A percentile compares a stretch with the other conserved stretches of the same genome.
Evolutionary conservation across 257 asterid species (phyloP).

Genomic region (Plectranthus barbatus): DNA sequence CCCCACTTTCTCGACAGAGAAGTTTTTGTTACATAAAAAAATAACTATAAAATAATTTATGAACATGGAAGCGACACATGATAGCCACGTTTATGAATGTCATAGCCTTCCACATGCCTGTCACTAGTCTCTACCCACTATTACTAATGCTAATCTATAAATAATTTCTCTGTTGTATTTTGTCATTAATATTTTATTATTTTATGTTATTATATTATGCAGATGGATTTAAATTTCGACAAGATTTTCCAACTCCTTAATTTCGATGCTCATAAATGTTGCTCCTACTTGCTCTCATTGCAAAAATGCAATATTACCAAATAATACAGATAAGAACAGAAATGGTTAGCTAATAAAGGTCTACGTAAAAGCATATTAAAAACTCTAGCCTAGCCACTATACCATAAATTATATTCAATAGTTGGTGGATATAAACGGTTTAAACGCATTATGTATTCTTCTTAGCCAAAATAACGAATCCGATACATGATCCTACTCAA

Average conservation of each 20-base stretch:
- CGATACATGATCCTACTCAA: too few species aligned
- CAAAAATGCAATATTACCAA: neutral
- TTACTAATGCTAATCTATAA: neutral
- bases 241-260: too few species aligned
- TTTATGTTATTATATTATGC: too few species aligned
- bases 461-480: too few species aligned
- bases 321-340: neutral
- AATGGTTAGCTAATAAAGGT: too few species aligned
- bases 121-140: conserved; percentile 12
- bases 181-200: too few species aligned
- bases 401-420: too few species aligned
- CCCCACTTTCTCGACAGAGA: neutral
- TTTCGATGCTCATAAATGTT: neutral
- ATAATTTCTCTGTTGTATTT: too few species aligned
- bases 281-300: neutral
- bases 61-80: conserved; percentile 16
- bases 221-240: too few species aligned
- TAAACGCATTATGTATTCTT: too few species aligned
- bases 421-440: too few species aligned
- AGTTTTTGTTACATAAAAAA: neutral
- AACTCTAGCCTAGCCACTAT: too few species aligned
- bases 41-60: neutral
- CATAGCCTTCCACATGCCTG: conserved; percentile 22
- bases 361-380: neutral
- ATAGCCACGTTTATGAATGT: conserved; percentile 9